Evolutionary conservation across 202 grass and related monocot genomes (phyloP), one percentile per base, ranked within the genome.

Genomic region (Setaria viridis): DNA sequence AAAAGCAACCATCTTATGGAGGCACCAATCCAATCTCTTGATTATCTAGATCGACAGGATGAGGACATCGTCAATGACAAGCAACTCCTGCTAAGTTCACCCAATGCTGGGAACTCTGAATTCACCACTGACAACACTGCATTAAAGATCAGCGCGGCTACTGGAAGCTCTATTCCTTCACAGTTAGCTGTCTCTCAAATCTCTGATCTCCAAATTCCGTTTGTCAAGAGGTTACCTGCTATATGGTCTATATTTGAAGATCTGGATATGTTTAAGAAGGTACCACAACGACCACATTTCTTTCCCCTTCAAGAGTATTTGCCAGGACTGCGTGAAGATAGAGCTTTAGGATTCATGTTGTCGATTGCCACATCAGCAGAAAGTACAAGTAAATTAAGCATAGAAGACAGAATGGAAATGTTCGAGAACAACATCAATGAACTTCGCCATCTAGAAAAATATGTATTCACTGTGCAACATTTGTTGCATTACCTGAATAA

Each of bases 311-410:
- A 59, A 56, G 72, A 88, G 33, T 25, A 74, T 71, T 14, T 60
- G 25, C 73, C 41, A 70, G 30, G 20, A 43, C 37, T 90, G 33
- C 83, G 83, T 70, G 91, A 95, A 85, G 85, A 85, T 72, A 89
- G 81, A 68, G 95, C 93, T 37, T 55, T 98, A 80, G 93, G 91
- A 80, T 56, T 94, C 35, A 94, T 89, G 89, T 8, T 4, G 10
- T 17, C 70, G 17, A 93, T 88, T 81, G 60, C 90, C 54, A 80
- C 64, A 46, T 4, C 4, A 37, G 35, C 35, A 37, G 35, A 37
- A 37, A 37, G 35, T 37, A 37, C 35, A 37, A 37, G 35, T 9
- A 87, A 74, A 14, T 83, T 87, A 39, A 5, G 67, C 41, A 79
- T 92, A 67, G 45, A 72, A 62, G 92, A 94, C 80, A 72, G 21